These are phyloP conservation scores for Triticum turgidum DNA, from an alignment of 176 grass and related monocot genomes.

Conservation along the genomic window DNA sequence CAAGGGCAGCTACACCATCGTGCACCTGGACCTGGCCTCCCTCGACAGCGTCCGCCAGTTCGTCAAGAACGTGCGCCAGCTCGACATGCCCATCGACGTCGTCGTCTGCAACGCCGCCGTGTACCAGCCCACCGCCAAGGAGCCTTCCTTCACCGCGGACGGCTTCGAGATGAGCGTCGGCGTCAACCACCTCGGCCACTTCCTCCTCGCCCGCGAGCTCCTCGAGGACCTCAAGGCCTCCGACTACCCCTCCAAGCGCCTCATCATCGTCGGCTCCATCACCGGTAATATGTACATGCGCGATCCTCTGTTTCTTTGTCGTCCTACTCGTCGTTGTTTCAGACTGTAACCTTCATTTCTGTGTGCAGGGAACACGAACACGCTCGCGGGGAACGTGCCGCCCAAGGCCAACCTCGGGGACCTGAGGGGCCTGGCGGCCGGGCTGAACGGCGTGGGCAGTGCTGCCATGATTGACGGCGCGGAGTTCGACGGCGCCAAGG, in stretches of 20 bases:
- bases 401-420: conserved; percentile 98
- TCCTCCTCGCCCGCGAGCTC: conserved; percentile 80
- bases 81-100: conserved; percentile 76
- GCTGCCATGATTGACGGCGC: conserved; percentile 91
- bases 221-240: conserved; percentile 62
- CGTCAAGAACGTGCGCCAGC: conserved; percentile 53
- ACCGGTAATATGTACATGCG: conserved; percentile 48
- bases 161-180: conserved; percentile 98
- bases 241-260: conserved; percentile 79
- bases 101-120: conserved; percentile 96
- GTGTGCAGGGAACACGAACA: conserved; percentile 87
- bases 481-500: conserved; percentile 92
- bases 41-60: conserved; percentile 95
- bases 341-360: background rate
- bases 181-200: conserved; percentile 96
- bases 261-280: conserved; percentile 98
- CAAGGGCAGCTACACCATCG: conserved; percentile 72
- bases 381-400: conserved; percentile 77
- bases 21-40: conserved; percentile 93
- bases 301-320: background rate
- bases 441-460: conserved; percentile 56
- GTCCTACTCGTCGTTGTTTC: background rate
- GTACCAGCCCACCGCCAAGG: conserved; percentile 92
- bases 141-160: conserved; percentile 87
- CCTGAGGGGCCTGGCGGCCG: conserved; percentile 68